A percentile compares a stretch with the other conserved stretches of the same genome.
These are phyloP conservation scores for Cercophora samala DNA, from an alignment of 495 filamentous ascomycete genomes.

Conservation along the genomic window DNA sequence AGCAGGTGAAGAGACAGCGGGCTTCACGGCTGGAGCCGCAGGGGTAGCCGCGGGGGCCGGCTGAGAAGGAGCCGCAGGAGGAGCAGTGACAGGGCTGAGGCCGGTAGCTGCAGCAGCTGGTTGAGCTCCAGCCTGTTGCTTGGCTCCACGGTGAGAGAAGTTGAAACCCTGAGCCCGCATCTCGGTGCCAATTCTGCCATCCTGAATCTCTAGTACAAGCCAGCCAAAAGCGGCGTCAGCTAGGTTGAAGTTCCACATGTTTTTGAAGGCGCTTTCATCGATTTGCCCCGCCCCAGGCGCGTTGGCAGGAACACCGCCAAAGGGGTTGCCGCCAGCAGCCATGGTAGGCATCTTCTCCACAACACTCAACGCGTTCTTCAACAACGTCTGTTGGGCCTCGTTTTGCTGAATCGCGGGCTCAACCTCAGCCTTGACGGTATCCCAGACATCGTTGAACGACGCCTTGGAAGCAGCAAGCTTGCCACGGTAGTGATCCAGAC, in stretches of 20 bases:
- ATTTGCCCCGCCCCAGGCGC: slow-evolving; percentile 70
- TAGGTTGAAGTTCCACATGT: slow-evolving; percentile 99
- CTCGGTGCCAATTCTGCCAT: slow-evolving; percentile 91
- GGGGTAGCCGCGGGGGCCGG: slow-evolving; percentile 30
- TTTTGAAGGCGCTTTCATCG: slow-evolving; percentile 99
- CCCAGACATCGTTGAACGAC: slow-evolving; percentile 99
- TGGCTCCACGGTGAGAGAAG: slow-evolving; percentile 84
- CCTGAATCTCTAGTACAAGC: slow-evolving; percentile 89
- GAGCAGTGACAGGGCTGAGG: slow-evolving; percentile 33
- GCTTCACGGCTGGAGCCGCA: slow-evolving; percentile 35
- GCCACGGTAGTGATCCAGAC: slow-evolving; percentile 95
- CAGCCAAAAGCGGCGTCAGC: slow-evolving; percentile 97
- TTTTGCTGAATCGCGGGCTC: slow-evolving; percentile 89
- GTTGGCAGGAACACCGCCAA: slow-evolving; percentile 79
- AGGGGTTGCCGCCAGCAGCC: slow-evolving; percentile 93
- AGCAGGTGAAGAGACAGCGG: slow-evolving; percentile 36
- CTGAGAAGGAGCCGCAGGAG: neutral
- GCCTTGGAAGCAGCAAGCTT: slow-evolving; percentile 99
- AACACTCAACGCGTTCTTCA: slow-evolving; percentile 84
- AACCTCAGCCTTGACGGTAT: slow-evolving; percentile 94
- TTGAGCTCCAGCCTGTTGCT: slow-evolving; percentile 44
- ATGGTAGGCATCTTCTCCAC: slow-evolving; percentile 94
- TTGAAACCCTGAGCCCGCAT: slow-evolving; percentile 99
- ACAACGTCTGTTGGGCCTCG: slow-evolving; percentile 82
- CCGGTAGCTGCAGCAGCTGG: slow-evolving; percentile 31